Evolutionary conservation across 1,284 basidiomycete genomes (phyloP).

Genomic region (Tausonia pullulans): DNA sequence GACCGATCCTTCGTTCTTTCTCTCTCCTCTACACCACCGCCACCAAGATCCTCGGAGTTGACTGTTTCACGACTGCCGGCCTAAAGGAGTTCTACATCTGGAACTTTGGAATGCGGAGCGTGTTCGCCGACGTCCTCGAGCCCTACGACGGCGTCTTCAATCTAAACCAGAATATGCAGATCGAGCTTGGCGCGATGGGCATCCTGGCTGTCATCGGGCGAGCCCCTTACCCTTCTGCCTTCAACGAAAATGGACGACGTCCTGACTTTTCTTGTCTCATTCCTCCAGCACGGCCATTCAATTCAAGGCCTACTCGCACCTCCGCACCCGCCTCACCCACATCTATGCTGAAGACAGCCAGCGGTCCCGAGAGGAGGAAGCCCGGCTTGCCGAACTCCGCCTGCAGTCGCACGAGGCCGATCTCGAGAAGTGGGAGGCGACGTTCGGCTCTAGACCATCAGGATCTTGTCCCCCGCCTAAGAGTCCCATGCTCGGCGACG

Average conservation of each 20-base stretch:
- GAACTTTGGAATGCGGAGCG: constrained; percentile 56
- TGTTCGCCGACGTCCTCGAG: constrained; percentile 60
- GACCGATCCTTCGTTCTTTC: not conserved
- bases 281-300: constrained; percentile 78
- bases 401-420: constrained; percentile 59
- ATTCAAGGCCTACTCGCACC: constrained; percentile 65
- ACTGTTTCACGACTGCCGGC: constrained; percentile 81
- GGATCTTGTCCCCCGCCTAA: not conserved
- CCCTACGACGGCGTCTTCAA: constrained; percentile 67
- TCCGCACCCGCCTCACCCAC: constrained; percentile 65
- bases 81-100: constrained; percentile 96
- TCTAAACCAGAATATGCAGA: constrained; percentile 79
- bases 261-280: not conserved
- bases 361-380: constrained; percentile 60
- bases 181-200: constrained; percentile 77
- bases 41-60: constrained; percentile 62
- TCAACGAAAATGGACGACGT: not conserved
- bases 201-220: constrained; percentile 52
- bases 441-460: constrained; percentile 45
- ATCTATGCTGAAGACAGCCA: constrained; percentile 59
- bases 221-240: constrained; percentile 1
- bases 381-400: constrained; percentile 58
- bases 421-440: constrained; percentile 73
- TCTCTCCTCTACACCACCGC: not conserved
- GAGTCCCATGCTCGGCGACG: constrained; percentile 7